Base-by-base conservation (phyloP, 2,329 filamentous ascomycete species). In the Helotiales sp. region DNA sequence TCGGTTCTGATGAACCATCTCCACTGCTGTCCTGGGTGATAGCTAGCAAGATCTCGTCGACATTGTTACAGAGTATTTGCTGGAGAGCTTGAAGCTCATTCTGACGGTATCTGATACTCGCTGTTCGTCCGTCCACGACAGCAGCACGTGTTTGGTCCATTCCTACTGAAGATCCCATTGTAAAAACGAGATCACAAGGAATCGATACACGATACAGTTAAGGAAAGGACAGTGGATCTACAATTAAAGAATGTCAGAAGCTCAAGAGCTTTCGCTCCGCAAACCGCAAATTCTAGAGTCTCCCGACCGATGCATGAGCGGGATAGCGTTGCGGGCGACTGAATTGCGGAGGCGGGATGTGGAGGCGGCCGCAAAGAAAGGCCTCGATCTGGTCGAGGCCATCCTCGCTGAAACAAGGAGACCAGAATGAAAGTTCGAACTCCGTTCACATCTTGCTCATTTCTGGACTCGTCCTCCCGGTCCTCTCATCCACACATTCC, bases 51-150 rank as follows among this genome's bases (percentile, higher is more conserved):
- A 84, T 78, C 1, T 75, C 73, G 6, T 74, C 67, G 26, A 74
- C 74, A 22, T 80, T 78, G 3, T 75, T 71, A 2, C 77, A 74
- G 8, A 85, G 70, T 1, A 70, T 70, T 26, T 79, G 74, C 67
- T 83, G 80, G 0, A 86, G 77, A 1, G 70, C 72, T 64, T 82
- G 78, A 8, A 85, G 77, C 70, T 85, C 80, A 37, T 79, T 78
- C 70, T 82, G 82, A 11, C 81, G 78, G 66, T 82, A 83, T 65
- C 79, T 79, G n/a, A 81, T 70, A 67, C 82, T 85, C 55, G 80
- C 76, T 11, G 79, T 78, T 58, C 82, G 79, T 28, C 80, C 80
- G 59, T 84, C 81, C 10, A 81, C 79, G 11, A 81, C 79, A 8
- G 82, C 30, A 70, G 71, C 61, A 72, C 73, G 47, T 78, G 79